These are phyloP conservation scores for Eutypella sp. DNA, from an alignment of 2,329 filamentous ascomycete genomes.

Conservation along the genomic window DNA sequence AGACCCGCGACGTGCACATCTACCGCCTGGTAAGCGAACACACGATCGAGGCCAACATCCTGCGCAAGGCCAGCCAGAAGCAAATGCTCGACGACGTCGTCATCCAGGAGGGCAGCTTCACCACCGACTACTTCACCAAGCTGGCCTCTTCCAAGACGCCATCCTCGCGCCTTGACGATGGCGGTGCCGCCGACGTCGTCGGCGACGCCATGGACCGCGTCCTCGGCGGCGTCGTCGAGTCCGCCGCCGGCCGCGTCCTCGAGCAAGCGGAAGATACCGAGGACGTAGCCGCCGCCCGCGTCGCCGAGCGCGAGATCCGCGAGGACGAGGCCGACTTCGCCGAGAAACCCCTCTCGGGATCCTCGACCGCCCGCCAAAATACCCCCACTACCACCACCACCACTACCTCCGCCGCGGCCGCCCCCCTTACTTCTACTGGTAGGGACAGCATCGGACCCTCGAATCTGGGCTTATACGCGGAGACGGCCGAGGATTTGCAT, in stretches of 20 bases:
- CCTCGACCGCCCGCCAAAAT: constrained; percentile 46
- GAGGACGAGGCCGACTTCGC: constrained; percentile 83
- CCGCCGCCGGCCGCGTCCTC: constrained; percentile 64
- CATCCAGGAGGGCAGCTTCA: constrained; percentile 97
- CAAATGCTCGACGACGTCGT: constrained; percentile 97
- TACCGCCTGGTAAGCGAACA: constrained; percentile 91
- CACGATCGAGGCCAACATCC: constrained; percentile 96
- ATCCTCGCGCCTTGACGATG: constrained; percentile 57
- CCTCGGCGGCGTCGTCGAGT: constrained; percentile 61
- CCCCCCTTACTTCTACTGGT: constrained; percentile 5
- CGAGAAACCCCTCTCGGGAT: constrained; percentile 53
- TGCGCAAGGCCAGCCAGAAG: constrained; percentile 95
- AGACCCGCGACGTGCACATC: constrained; percentile 96
- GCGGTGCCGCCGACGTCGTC: constrained; percentile 46
- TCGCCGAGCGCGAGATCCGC: constrained; percentile 83
- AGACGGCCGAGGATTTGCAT: constrained; percentile 26
- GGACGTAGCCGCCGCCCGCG: constrained; percentile 80
- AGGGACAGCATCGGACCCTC: constrained; percentile 23
- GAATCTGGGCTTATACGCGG: constrained; percentile 33
- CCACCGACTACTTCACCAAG: constrained; percentile 90
- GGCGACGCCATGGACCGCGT: constrained; percentile 79
- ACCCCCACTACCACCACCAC: constrained; percentile 44
- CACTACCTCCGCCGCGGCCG: constrained; percentile 31
- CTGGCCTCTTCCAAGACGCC: constrained; percentile 59
- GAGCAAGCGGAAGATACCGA: constrained; percentile 90